Percentiles rank a stretch among this genome's conserved stretches.
phyloP scores from a whole-genome alignment of 1,284 basidiomycete genomes.

The Irpex sp. region DNA sequence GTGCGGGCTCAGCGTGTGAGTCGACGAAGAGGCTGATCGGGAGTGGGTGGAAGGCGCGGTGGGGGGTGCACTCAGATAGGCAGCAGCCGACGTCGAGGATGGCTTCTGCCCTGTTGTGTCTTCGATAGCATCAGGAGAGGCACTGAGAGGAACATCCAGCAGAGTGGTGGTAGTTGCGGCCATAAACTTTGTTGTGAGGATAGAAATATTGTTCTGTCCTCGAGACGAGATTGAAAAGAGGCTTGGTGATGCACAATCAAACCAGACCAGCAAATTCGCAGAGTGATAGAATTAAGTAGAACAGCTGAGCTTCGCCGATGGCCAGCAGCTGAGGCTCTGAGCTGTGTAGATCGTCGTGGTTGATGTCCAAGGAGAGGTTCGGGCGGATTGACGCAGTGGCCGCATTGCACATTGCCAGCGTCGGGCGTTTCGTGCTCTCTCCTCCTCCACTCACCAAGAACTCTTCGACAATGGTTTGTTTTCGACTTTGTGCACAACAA shows the following conservation, averaged over 20 bases:
- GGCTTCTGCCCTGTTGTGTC: not conserved
- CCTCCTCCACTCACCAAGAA: not conserved
- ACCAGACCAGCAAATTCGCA: not conserved
- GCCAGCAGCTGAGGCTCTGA: slow-evolving; percentile 1
- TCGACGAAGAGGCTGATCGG: not conserved
- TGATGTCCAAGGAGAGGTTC: slow-evolving; percentile 1
- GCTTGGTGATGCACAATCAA: not conserved
- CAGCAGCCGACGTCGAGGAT: not conserved
- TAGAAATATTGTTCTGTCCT: not conserved
- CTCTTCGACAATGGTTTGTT: slow-evolving; percentile 13
- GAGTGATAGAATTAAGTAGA: not conserved
- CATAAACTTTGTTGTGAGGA: not conserved
- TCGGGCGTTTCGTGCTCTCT: not conserved
- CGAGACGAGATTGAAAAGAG: not conserved
- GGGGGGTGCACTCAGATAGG: not conserved
- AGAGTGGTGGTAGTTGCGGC: not conserved
- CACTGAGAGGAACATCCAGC: not conserved
- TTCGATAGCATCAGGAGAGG: not conserved
- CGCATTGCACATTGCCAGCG: not conserved
- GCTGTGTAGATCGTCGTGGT: slow-evolving; percentile 3
- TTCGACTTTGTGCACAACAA: not conserved
- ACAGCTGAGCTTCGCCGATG: not conserved
- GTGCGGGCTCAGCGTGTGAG: not conserved
- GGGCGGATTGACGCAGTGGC: not conserved
- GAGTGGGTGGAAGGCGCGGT: not conserved